Evolutionary conservation across 352 stramenopile genomes (phyloP).

Genomic region (Peronospora farinosa): DNA sequence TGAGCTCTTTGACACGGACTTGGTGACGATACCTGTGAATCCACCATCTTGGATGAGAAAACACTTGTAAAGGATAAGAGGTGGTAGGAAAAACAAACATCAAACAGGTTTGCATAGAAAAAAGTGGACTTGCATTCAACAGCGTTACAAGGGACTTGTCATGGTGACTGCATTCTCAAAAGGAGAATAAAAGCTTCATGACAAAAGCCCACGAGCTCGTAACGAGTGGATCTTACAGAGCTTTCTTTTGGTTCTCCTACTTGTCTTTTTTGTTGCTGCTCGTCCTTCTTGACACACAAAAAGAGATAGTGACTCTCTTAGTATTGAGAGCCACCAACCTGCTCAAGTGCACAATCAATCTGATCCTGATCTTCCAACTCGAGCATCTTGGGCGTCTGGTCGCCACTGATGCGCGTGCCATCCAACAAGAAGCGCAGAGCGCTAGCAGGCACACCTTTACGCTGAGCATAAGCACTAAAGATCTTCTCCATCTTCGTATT

Average conservation of each 20-base stretch:
- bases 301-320: conserved; percentile 25
- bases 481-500: conserved; percentile 99
- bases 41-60: conserved; percentile 69
- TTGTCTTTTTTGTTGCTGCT: conserved; percentile 1
- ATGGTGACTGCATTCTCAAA: conserved; percentile 2
- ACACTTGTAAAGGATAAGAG: conserved; percentile 21
- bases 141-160: conserved; percentile 10
- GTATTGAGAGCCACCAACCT: conserved; percentile 58
- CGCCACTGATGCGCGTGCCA: conserved; percentile 90
- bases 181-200: background rate
- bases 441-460: conserved; percentile 87
- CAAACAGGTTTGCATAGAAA: conserved; percentile 2
- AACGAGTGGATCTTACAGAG: conserved; percentile 1
- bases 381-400: conserved; percentile 94
- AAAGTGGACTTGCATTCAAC: conserved; percentile 24
- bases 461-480: conserved; percentile 93
- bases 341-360: conserved; percentile 94
- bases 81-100: too few relatives aligned
- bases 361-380: conserved; percentile 98
- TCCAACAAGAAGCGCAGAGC: conserved; percentile 95
- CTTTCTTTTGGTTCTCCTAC: background rate
- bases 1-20: conserved; percentile 91
- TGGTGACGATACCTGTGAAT: conserved; percentile 80
- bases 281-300: conserved; percentile 8
- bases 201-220: background rate